Percentiles rank a stretch among this genome's conserved stretches.
phyloP scores from a whole-genome alignment of 1,139 yeast genomes.

The Suhomyces kunorum region DNA sequence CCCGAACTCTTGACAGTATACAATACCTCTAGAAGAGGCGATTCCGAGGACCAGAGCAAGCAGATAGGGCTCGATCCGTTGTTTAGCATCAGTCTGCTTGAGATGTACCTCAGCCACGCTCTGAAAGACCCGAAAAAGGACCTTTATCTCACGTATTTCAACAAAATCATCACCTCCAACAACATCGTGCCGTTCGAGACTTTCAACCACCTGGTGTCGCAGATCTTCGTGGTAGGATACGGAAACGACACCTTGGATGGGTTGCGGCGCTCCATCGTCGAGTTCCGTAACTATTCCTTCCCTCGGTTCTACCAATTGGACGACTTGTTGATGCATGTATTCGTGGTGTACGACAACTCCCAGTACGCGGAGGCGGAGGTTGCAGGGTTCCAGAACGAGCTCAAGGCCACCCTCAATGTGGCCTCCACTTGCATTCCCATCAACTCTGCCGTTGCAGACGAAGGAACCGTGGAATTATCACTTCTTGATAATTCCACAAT shows the following conservation, averaged over 20 bases:
- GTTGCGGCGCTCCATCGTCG: constrained; percentile 40
- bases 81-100: constrained; percentile 45
- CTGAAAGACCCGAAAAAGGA: constrained; percentile 20
- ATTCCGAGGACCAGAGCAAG: constrained; percentile 12
- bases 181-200: constrained; percentile 80
- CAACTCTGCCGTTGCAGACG: constrained; percentile 10
- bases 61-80: constrained; percentile 27
- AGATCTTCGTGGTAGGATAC: constrained; percentile 63
- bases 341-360: constrained; percentile 40
- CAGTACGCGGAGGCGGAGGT: constrained; percentile 20
- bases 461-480: constrained; percentile 21
- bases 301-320: constrained; percentile 62
- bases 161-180: constrained; percentile 61
- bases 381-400: constrained; percentile 31
- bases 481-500: constrained; percentile 48
- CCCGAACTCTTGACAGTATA: constrained; percentile 42
- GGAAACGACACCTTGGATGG: constrained; percentile 51
- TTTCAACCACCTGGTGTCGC: constrained; percentile 85
- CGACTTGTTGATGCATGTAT: constrained; percentile 52
- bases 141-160: constrained; percentile 60
- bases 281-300: constrained; percentile 45
- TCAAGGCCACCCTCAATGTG: constrained; percentile 30
- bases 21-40: constrained; percentile 19
- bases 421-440: constrained; percentile 34
- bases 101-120: constrained; percentile 29